A percentile compares a stretch with the other conserved stretches of the same genome.
Evolutionary conservation across 2,329 filamentous ascomycete species (phyloP).

Genomic region (Aspergillus pseudotamarii): DNA sequence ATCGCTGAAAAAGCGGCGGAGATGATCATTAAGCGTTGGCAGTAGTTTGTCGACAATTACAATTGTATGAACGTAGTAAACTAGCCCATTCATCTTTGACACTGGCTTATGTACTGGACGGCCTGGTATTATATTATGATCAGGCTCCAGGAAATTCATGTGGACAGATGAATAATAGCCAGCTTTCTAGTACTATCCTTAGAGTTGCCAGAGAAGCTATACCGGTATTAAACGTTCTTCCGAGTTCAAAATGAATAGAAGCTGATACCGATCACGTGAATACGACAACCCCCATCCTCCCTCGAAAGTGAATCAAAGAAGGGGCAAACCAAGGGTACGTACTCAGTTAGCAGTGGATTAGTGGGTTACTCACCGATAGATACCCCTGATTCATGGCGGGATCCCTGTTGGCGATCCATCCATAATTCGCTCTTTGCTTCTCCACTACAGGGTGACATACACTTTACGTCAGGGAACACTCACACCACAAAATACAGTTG

Average conservation of each 20-base stretch:
- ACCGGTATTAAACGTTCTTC: accelerated
- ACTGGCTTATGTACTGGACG: neutral
- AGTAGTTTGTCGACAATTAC: neutral
- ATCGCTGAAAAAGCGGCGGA: neutral
- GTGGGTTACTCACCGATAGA: neutral
- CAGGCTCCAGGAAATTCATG: too few relatives aligned
- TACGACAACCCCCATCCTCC: neutral
- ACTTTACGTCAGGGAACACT: neutral
- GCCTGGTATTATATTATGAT: neutral
- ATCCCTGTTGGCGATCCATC: neutral
- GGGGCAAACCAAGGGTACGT: too few relatives aligned
- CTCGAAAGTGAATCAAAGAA: too few relatives aligned
- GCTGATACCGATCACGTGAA: too few relatives aligned
- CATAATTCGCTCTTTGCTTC: neutral
- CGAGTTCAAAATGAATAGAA: too few relatives aligned
- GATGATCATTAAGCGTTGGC: neutral
- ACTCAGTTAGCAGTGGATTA: too few relatives aligned
- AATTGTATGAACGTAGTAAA: neutral
- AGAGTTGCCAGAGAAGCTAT: neutral
- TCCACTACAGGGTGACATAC: neutral
- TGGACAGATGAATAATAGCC: neutral
- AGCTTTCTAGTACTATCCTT: neutral
- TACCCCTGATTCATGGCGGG: neutral
- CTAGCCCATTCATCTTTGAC: neutral
- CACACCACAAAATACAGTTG: neutral